Base-by-base conservation (phyloP, 257 asterid species). In the Lycium ferocissimum region DNA sequence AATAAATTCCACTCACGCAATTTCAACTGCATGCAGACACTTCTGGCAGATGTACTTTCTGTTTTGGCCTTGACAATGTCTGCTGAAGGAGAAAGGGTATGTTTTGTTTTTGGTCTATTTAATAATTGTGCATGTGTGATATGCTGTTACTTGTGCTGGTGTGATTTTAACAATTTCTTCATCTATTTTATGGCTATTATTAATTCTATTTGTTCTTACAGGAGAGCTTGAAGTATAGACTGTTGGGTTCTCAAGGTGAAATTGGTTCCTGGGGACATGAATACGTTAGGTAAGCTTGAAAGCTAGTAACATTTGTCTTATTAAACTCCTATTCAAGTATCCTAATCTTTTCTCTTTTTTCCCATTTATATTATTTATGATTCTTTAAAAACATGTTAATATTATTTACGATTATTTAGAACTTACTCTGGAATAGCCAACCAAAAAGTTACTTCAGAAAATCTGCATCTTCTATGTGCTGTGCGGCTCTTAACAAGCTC, bases 261-360 rank as follows among this genome's bases (percentile, higher is more conserved):
- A 92, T 95, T 88, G 99, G 99, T 83, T 97, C 98, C 12, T 95
- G 99, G 99, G 99, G 99, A 83, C 99, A 95, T 85, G 99, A 97
- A 86, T 97, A 97, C 88, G 98, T 94, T 79, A 91, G 99, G 99
- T 96, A 86, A 89, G 92, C 79, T 83, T 62, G 35, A 84, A 35
- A 73, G 58, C 6, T 26, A 7, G 82, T 14, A 15, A 3, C 22
- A 2, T 76, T 70, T 26, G 9, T 76, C 63, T 13, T 76, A 22
- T 71, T 17, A 11, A 9, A 71, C 35, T 40, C 79, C 2, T 71
- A 38, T 43, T 71, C 35, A 40, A 18, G 35, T 40, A 9, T 17
- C 35, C 56, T 9, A 8, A 71, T 76, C 65, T 33, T 26, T 63
- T 26, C 12, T 13, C 9, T 76, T 14, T 35, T 58, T 14, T 76